Conservation (phyloP, 2,329 filamentous ascomycete species). For the Stromatinia cepivora region DNA sequence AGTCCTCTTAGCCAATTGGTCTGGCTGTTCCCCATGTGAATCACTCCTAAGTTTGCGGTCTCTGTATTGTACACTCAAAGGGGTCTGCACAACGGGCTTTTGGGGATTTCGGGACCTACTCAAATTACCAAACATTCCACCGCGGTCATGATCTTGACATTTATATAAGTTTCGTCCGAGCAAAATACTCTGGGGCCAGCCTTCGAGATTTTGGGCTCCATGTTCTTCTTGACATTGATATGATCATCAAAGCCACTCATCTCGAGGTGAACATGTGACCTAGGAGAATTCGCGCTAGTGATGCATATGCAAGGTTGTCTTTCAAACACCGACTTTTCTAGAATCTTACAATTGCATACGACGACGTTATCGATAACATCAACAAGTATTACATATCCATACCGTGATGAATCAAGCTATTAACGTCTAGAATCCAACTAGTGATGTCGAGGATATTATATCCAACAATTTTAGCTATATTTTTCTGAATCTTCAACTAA, state of each 20-base stretch:
- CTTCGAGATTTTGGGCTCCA: no score
- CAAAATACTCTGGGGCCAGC: neutral
- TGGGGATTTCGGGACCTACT: neutral
- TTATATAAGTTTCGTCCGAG: neutral
- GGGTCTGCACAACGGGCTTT: neutral
- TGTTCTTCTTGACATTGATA: neutral
- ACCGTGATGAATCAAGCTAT: neutral
- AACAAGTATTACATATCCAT: neutral
- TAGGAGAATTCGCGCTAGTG: neutral
- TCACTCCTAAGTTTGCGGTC: neutral
- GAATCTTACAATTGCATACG: neutral
- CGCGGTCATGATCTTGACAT: neutral
- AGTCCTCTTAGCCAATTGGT: neutral
- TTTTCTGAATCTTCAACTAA: no score
- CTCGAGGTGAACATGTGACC: neutral
- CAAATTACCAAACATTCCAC: neutral
- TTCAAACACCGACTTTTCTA: constrained; percentile 5
- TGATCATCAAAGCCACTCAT: neutral
- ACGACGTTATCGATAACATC: neutral
- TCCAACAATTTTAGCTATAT: neutral
- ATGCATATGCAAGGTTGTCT: constrained; percentile 11
- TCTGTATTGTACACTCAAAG: neutral
- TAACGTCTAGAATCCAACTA: neutral
- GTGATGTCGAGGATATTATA: neutral
- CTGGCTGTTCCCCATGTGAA: neutral